A percentile compares a stretch with the other conserved stretches of the same genome.
phyloP scores from a whole-genome alignment of 768 basidiomycete genomes.

The Psilocybe subaeruginosa region DNA sequence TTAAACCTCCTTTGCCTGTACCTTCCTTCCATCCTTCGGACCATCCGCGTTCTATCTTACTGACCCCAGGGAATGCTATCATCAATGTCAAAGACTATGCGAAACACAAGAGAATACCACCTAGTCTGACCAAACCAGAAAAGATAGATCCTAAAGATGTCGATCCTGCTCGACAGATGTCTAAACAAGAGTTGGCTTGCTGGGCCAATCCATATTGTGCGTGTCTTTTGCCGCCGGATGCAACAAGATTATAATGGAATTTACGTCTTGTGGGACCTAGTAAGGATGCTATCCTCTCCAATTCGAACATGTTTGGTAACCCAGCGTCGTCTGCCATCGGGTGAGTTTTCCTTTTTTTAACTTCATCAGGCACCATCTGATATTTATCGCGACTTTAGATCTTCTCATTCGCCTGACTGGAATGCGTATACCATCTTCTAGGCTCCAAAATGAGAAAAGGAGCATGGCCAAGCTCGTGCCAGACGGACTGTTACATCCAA shows the following conservation, averaged over 20 bases:
- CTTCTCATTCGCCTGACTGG: conserved; percentile 65
- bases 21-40: conserved; percentile 50
- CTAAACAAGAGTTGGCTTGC: conserved; percentile 61
- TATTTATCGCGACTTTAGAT: conserved; percentile 40
- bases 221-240: conserved; percentile 19
- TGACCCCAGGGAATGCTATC: conserved; percentile 56
- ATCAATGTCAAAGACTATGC: conserved; percentile 49
- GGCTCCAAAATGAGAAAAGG: not conserved
- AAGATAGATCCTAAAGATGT: conserved; percentile 21
- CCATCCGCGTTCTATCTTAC: conserved; percentile 61
- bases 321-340: conserved; percentile 54
- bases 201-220: conserved; percentile 80
- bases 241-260: not conserved
- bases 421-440: conserved; percentile 40
- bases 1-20: conserved; percentile 34
- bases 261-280: conserved; percentile 32
- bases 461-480: conserved; percentile 33
- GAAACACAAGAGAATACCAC: conserved; percentile 62
- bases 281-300: conserved; percentile 74
- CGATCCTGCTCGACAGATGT: conserved; percentile 61
- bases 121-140: conserved; percentile 39
- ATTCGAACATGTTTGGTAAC: conserved; percentile 59
- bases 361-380: not conserved
- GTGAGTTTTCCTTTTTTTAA: conserved; percentile 32
- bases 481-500: conserved; percentile 70